Evolutionary conservation across 345 rosid genomes (phyloP).

Genomic region (Pistacia integerrima): DNA sequence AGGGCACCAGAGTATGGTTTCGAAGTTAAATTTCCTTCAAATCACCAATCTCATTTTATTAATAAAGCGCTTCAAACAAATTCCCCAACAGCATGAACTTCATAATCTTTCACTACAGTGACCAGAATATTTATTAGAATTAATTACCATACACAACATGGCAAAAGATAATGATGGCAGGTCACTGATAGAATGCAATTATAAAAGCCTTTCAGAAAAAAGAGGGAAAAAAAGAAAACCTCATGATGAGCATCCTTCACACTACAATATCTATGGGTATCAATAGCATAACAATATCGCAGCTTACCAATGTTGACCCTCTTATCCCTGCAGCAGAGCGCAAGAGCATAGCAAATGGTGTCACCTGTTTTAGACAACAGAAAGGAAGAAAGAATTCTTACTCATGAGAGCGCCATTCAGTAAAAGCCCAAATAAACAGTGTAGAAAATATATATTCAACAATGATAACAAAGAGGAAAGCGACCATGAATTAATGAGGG

Average conservation of each 20-base stretch:
- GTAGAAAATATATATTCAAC: neutral
- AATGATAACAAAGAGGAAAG: neutral
- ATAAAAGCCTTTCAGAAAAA: neutral
- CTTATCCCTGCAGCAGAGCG: slow-evolving; percentile 94
- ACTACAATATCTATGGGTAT: slow-evolving; percentile 5
- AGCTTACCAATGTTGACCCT: slow-evolving; percentile 87
- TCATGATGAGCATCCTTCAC: neutral
- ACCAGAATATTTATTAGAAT: neutral
- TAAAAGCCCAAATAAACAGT: neutral
- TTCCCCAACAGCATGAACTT: neutral
- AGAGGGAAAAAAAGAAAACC: too few species aligned
- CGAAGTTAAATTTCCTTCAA: slow-evolving; percentile 6
- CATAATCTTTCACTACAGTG: neutral
- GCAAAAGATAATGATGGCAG: neutral
- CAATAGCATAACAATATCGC: neutral
- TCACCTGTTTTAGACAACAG: slow-evolving; percentile 54
- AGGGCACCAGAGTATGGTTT: neutral
- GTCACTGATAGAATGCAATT: neutral
- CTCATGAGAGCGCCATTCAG: neutral
- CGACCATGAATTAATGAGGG: neutral
- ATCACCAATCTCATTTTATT: neutral
- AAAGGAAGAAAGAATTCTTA: neutral
- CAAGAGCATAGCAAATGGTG: slow-evolving; percentile 95
- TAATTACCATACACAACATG: neutral
- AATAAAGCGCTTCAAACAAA: neutral